Conservation (phyloP, 768 basidiomycete genomes). For the Leccinum truebloodii region DNA sequence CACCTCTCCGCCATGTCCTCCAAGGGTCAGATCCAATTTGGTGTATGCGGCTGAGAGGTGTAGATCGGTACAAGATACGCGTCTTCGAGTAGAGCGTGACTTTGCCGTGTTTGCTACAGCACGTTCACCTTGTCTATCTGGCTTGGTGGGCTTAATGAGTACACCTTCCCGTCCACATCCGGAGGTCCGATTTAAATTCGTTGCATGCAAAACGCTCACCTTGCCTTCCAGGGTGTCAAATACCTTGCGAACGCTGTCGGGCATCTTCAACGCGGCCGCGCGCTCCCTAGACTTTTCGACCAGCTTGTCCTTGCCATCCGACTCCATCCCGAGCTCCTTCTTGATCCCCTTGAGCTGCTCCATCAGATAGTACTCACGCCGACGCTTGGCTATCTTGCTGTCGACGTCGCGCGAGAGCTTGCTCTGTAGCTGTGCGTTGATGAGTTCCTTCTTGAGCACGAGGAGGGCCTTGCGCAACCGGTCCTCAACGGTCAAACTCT, state of each 20-base stretch:
- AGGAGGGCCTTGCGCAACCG: conserved; percentile 86
- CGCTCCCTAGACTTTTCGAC: conserved; percentile 91
- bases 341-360: conserved; percentile 96
- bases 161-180: too few species aligned
- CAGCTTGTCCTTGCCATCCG: conserved; percentile 91
- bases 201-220: too few species aligned
- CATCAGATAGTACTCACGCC: conserved; percentile 94
- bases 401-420: conserved; percentile 94
- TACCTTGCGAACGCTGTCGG: conserved; percentile 75
- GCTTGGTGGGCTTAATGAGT: too few species aligned
- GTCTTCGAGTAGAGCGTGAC: too few species aligned
- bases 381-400: conserved; percentile 90
- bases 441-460: conserved; percentile 96
- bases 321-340: conserved; percentile 94
- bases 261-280: conserved; percentile 82
- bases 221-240: too few species aligned
- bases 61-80: too few species aligned
- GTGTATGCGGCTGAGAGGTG: too few species aligned
- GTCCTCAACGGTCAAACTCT: conserved; percentile 85
- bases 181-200: too few species aligned
- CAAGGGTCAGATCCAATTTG: too few species aligned
- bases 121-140: too few species aligned
- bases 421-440: conserved; percentile 92
- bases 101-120: too few species aligned
- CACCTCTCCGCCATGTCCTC: too few species aligned